A percentile compares a stretch with the other conserved stretches of the same genome.
Evolutionary conservation across 2,329 filamentous ascomycete species (phyloP).

Genomic region (Fusarium begoniae): DNA sequence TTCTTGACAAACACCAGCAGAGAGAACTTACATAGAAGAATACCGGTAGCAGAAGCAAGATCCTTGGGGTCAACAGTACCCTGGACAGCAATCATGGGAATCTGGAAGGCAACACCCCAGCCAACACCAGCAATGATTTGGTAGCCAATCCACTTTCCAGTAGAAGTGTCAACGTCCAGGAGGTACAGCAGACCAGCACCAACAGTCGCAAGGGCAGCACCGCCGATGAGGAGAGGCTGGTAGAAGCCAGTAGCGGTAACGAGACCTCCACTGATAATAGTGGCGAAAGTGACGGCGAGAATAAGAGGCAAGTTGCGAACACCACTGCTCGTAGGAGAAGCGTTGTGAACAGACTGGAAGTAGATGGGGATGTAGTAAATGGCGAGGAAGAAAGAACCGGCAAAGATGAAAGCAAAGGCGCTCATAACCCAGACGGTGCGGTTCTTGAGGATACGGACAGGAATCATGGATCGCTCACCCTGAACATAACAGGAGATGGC

Average conservation of each 20-base stretch:
- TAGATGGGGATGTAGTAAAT: slow-evolving; percentile 61
- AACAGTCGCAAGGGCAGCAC: slow-evolving; percentile 54
- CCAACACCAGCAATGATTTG: slow-evolving; percentile 61
- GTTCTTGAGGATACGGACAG: slow-evolving; percentile 50
- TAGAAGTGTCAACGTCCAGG: slow-evolving; percentile 50
- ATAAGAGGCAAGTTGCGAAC: slow-evolving; percentile 58
- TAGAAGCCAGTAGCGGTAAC: slow-evolving; percentile 54
- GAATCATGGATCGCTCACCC: slow-evolving; percentile 57
- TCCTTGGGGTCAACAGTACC: slow-evolving; percentile 52
- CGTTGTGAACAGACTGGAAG: slow-evolving; percentile 54
- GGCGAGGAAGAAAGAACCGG: slow-evolving; percentile 54
- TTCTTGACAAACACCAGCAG: background rate
- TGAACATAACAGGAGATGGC: slow-evolving; percentile 51
- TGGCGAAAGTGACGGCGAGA: slow-evolving; percentile 54
- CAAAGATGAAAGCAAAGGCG: slow-evolving; percentile 54
- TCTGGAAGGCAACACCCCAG: slow-evolving; percentile 56
- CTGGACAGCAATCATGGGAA: slow-evolving; percentile 62
- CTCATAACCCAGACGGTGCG: slow-evolving; percentile 52
- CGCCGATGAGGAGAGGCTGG: slow-evolving; percentile 57
- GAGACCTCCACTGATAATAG: slow-evolving; percentile 50
- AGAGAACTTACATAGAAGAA: slow-evolving; percentile 53
- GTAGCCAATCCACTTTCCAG: slow-evolving; percentile 61
- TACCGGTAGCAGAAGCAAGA: slow-evolving; percentile 57
- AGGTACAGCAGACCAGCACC: slow-evolving; percentile 56
- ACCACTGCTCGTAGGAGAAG: slow-evolving; percentile 51